Conservation (phyloP, 176 grass and related monocot genomes). For the Oryza longistaminata region DNA sequence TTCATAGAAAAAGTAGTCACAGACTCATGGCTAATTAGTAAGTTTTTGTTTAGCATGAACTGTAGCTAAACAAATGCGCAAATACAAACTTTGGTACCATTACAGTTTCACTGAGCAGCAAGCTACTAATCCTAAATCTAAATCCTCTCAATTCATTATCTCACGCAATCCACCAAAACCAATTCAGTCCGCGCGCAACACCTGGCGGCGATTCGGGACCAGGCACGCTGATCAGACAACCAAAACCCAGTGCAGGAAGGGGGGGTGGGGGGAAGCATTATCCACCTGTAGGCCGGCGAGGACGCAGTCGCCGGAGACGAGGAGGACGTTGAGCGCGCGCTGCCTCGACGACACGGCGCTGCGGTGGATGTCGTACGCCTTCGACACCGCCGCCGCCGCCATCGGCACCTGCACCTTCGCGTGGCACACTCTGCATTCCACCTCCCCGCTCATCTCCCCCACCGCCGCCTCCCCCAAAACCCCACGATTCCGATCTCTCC, state of each 20-base stretch:
- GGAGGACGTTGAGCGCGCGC: conserved; percentile 73
- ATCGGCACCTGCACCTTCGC: conserved; percentile 57
- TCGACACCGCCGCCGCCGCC: conserved; percentile 53
- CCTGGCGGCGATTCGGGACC: background rate
- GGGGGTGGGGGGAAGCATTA: background rate
- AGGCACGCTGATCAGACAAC: conserved; percentile 14
- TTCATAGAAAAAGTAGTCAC: background rate
- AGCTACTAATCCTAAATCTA: background rate
- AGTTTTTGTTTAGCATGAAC: background rate
- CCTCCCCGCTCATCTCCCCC: conserved; percentile 55
- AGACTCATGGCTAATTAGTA: background rate
- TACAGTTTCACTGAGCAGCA: background rate
- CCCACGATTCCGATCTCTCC: conserved; percentile 5
- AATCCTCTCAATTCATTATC: background rate
- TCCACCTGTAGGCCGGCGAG: conserved; percentile 86
- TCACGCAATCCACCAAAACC: background rate
- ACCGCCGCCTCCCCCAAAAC: conserved; percentile 2
- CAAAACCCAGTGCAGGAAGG: conserved; percentile 10
- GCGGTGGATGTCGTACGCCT: conserved; percentile 76
- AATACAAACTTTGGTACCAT: background rate
- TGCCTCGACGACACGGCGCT: conserved; percentile 65
- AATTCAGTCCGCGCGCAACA: background rate
- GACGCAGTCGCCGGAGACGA: conserved; percentile 83
- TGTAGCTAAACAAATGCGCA: conserved; percentile 28
- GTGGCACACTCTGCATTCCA: conserved; percentile 79